Base-by-base conservation (phyloP, 139 green algal genomes). In the Diplosphaera chodatii region DNA sequence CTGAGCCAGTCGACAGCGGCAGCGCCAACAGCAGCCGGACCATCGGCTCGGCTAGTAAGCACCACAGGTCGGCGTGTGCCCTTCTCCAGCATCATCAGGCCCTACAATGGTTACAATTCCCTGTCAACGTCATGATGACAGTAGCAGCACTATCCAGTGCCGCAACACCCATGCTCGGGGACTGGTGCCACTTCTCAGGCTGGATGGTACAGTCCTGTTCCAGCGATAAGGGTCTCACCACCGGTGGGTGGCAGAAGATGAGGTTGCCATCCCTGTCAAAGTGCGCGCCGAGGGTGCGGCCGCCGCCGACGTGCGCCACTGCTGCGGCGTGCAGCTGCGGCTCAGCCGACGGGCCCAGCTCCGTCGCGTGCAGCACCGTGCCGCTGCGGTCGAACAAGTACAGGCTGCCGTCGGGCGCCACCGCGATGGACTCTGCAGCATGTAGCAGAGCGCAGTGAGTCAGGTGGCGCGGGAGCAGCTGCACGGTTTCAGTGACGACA, bases 401-500 rank as follows among this genome's bases (percentile, higher is more conserved):
- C 40, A 82, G 63, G 1, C 29, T 63, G 40, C 80, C 77, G 18
- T 77, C 64, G 6, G 66, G 63, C 1, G 32, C 66, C 20, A 83
- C 65, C 0, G 78, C 68, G n/a, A 83, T 72, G 4, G 64, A 71
- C 71, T 85, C 80, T 83, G 78, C n/a, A n/a, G n/a, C n/a, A n/a
- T n/a, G n/a, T n/a, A n/a, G n/a, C n/a, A n/a, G n/a, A n/a, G n/a
- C n/a, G n/a, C n/a, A n/a, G n/a, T n/a, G n/a, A n/a, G n/a, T n/a
- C n/a, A n/a, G n/a, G n/a, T n/a, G n/a, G n/a, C n/a, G n/a, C n/a
- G n/a, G n/a, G n/a, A n/a, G n/a, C n/a, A n/a, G n/a, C n/a, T n/a
- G n/a, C n/a, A n/a, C n/a, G n/a, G n/a, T n/a, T n/a, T n/a, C n/a
- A n/a, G n/a, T n/a, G n/a, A n/a, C n/a, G n/a, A n/a, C n/a, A n/a